Evolutionary conservation across 2,329 filamentous ascomycete genomes (phyloP).

Genomic region (Fusarium robinianum): DNA sequence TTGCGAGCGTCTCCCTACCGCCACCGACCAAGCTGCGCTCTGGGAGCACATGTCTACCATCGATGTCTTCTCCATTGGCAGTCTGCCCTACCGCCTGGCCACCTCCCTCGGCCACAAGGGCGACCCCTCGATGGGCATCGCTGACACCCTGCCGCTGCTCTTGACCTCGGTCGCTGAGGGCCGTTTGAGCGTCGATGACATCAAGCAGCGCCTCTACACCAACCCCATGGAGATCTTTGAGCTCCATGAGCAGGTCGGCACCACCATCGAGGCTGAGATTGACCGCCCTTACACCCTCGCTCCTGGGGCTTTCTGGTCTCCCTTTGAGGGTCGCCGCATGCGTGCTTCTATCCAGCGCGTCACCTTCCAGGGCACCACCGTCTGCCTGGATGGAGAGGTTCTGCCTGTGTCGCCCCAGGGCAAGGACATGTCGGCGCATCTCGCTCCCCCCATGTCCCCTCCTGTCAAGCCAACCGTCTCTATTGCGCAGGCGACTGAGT

Average conservation of each 20-base stretch:
- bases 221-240: conserved; percentile 83
- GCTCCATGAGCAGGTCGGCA: conserved; percentile 76
- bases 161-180: conserved; percentile 77
- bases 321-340: conserved; percentile 70
- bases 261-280: conserved; percentile 74
- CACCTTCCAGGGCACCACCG: conserved; percentile 73
- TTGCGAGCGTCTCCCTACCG: conserved; percentile 68
- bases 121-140: conserved; percentile 68
- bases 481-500: conserved; percentile 43
- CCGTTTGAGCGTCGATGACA: conserved; percentile 72
- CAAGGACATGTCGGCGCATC: conserved; percentile 76
- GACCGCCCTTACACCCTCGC: conserved; percentile 70
- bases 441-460: conserved; percentile 60
- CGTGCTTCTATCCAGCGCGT: conserved; percentile 74
- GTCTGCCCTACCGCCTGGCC: conserved; percentile 76
- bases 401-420: conserved; percentile 62
- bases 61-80: conserved; percentile 79
- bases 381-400: conserved; percentile 71
- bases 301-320: conserved; percentile 62
- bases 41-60: conserved; percentile 76
- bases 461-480: conserved; percentile 57
- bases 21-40: conserved; percentile 70
- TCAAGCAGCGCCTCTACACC: conserved; percentile 72
- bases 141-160: conserved; percentile 73
- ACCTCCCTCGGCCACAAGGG: conserved; percentile 56